phyloP scores from a whole-genome alignment of 2,329 filamentous ascomycete genomes.

The Aureobasidium sp. region DNA sequence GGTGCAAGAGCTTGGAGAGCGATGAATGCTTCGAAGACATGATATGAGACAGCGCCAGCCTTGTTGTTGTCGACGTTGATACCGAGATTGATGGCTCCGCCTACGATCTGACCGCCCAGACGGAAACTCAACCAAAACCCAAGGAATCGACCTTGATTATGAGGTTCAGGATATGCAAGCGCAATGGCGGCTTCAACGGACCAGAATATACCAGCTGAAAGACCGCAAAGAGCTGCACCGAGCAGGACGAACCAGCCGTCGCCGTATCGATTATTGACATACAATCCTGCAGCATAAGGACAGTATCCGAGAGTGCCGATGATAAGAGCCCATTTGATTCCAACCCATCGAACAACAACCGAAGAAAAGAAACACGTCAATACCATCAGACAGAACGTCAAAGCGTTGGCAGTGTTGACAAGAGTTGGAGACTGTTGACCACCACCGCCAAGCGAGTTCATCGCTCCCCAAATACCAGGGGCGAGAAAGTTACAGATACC shows the following conservation, averaged over 20 bases:
- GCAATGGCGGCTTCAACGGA: slow-evolving; percentile 68
- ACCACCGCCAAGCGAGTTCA: slow-evolving; percentile 67
- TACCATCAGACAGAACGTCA: slow-evolving; percentile 68
- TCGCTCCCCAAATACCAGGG: slow-evolving; percentile 61
- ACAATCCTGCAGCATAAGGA: slow-evolving; percentile 63
- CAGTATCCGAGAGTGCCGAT: slow-evolving; percentile 66
- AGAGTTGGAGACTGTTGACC: slow-evolving; percentile 58
- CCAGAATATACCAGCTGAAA: slow-evolving; percentile 69
- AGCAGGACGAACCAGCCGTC: slow-evolving; percentile 62
- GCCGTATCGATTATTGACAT: slow-evolving; percentile 64
- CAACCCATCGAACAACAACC: slow-evolving; percentile 57
- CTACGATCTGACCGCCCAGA: slow-evolving; percentile 60
- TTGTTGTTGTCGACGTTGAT: slow-evolving; percentile 52
- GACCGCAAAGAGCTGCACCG: slow-evolving; percentile 61
- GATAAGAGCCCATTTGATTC: slow-evolving; percentile 64
- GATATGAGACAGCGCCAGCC: slow-evolving; percentile 61
- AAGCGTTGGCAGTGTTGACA: slow-evolving; percentile 63
- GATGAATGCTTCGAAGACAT: slow-evolving; percentile 64
- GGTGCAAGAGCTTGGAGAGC: slow-evolving; percentile 60
- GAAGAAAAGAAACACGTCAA: slow-evolving; percentile 61
- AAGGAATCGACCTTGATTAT: slow-evolving; percentile 57
- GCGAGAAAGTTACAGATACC: slow-evolving; percentile 65
- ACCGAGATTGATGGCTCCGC: slow-evolving; percentile 64
- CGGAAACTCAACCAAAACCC: slow-evolving; percentile 62
- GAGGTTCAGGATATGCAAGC: slow-evolving; percentile 63